Base-by-base conservation (phyloP, 2,329 filamentous ascomycete species). In the Exophiala mesophila region DNA sequence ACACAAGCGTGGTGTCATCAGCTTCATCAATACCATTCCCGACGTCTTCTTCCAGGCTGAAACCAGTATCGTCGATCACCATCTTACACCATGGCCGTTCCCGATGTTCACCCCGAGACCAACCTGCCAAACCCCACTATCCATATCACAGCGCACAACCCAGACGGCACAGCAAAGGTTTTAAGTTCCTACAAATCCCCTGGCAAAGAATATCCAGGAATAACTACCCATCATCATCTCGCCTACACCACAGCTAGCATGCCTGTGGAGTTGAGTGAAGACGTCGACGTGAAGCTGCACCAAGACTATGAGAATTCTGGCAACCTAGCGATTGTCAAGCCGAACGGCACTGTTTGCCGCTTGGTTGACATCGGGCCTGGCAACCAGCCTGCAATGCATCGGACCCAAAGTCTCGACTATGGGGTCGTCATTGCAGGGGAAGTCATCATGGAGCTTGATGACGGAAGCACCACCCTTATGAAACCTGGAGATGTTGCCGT, bases 371-470 rank as follows among this genome's bases (percentile, higher is more conserved):
- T 74, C 51, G 59, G 59, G 0, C 71, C 71, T 1, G 59, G 57
- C 3, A 60, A 63, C 18, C 54, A 56, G 13, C 63, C 62, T 7
- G 54, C 67, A 9, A 71, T 76, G 64, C 76, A 78, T 49, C 67
- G 74, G 12, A 76, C 73, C 1, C 64, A 71, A 48, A 72, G 65
- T 19, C 58, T 78, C 3, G 74, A 78, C 52, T 77, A 72, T 45
- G 74, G 73, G 1, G 63, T 77, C 34, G 65, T 78, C 2, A 49
- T 78, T 5, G 72, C 77, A 48, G 75, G 75, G 1, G 63, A 67
- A 49, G 52, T 78, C 16, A 70, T 74, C 45, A 63, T 77, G 56
- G 42, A 68, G 3, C 57, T 78, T 3, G 74, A 76, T 44, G 67
- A 68, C n/a, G 73, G 74, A 1, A 71, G 70, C 42, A 63, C 57